Base-by-base conservation (phyloP, 495 filamentous ascomycete species). In the Poronia punctata region DNA sequence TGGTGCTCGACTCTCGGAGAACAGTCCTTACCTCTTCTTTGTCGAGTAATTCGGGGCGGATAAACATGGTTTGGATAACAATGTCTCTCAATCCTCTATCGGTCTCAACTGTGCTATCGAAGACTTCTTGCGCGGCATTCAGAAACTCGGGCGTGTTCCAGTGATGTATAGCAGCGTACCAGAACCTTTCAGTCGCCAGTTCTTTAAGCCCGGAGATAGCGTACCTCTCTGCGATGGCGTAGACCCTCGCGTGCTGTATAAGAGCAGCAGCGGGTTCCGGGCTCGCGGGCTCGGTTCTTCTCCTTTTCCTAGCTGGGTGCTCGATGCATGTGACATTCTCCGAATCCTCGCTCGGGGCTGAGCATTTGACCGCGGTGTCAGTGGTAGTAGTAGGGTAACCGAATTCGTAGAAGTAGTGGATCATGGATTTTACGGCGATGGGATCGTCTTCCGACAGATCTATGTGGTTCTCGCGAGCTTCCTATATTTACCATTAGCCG, bases 51-150 rank as follows among this genome's bases (percentile, higher is more conserved):
- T 41, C 24, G 1, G 38, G 38, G 33, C 43, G 25, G 16, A 28
- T 27, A 21, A 8, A 23, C 9, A 48, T 24, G 33, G 36, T 27
- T 16, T 21, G 20, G 5, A 32, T 14, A 15, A 48, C 27, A 14
- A 36, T 34, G 45, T 71, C 61, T 7, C 64, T 52, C 26, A 70
- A 53, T 4, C 60, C 61, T 6, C 64, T 54, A 45, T 70, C 65
- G 12, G 39, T 47, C 38, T 61, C 54, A 33, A 64, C 46, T 7
- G 66, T 69, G 11, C 49, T 53, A 18, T 62, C 52, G 46, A 69
- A 70, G 7, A 65, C 64, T 21, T 65, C 61, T 40, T 54, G 47
- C 38, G 67, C 58, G 2, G 60, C 62, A 8, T 62, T 54, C 3
- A 66, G 48, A 38, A 74, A 53, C 14, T 65, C 60, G 5, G 48